A percentile compares a stretch with the other conserved stretches of the same genome.
Evolutionary conservation across 495 filamentous ascomycete genomes (phyloP).

Genomic region (Lentithecium fluviatile): DNA sequence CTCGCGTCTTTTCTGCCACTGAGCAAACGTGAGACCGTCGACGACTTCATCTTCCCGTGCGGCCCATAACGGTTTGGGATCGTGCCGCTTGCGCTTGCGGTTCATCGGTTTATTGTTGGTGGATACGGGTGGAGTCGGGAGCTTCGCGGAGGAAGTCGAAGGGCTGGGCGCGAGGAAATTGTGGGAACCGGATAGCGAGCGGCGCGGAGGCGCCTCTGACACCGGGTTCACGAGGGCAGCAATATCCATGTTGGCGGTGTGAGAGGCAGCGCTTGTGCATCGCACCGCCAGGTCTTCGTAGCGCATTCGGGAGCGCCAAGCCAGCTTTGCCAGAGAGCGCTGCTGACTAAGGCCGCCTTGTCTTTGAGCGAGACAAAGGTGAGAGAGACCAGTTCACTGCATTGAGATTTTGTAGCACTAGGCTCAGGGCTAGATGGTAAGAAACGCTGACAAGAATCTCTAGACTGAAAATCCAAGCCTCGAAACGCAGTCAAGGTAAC

Average conservation of each 20-base stretch:
- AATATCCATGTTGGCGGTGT: conserved; percentile 30
- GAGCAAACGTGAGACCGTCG: not conserved
- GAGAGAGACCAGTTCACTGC: no score
- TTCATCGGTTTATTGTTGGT: not conserved
- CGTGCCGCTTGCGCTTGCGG: conserved; percentile 28
- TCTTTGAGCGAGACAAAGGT: no score
- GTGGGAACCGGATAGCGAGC: conserved; percentile 12
- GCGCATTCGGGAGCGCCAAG: no score
- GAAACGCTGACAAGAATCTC: no score
- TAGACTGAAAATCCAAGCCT: no score
- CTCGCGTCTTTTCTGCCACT: not conserved
- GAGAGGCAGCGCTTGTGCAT: not conserved
- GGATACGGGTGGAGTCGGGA: conserved; percentile 23
- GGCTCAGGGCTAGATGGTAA: no score
- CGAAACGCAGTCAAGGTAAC: no score
- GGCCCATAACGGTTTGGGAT: conserved; percentile 33
- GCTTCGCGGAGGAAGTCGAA: conserved; percentile 21
- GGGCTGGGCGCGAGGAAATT: conserved; percentile 9
- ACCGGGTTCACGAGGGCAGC: conserved; percentile 19
- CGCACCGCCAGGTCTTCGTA: no score
- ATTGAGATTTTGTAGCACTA: no score
- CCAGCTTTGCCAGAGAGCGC: no score
- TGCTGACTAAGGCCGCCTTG: no score
- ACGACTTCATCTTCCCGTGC: conserved; percentile 16
- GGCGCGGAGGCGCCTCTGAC: conserved; percentile 9